A percentile compares a stretch with the other conserved stretches of the same genome.
These are phyloP conservation scores for Oropetium thomaeum DNA, from an alignment of 176 grass and related monocot species.

Conservation along the genomic window DNA sequence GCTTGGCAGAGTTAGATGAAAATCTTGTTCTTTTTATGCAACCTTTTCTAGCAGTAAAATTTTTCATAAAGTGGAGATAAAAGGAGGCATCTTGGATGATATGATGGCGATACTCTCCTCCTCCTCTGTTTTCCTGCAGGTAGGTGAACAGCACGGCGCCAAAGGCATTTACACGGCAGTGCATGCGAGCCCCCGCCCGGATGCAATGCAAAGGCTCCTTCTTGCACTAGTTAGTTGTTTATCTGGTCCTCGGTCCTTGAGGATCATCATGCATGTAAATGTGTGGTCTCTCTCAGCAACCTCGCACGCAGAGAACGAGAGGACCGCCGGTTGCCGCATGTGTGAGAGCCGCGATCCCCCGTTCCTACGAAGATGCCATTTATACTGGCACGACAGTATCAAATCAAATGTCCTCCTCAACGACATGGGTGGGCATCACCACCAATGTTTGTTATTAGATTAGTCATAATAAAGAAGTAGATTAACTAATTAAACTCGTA, in stretches of 20 bases:
- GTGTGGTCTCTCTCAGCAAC: constrained; percentile 22
- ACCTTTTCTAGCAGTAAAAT: background rate
- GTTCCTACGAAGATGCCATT: background rate
- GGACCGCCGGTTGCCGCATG: background rate
- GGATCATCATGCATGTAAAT: too few relatives aligned
- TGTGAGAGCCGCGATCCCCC: background rate
- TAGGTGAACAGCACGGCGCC: constrained; percentile 11
- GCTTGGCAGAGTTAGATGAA: background rate
- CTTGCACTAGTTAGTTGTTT: constrained; percentile 4
- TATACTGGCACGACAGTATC: too few relatives aligned
- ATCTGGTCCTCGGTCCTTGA: background rate
- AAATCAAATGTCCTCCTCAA: background rate
- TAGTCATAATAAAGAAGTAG: background rate
- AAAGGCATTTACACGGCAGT: background rate
- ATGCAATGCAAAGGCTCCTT: background rate
- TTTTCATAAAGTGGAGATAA: background rate
- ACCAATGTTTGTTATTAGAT: background rate
- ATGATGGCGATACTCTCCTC: background rate
- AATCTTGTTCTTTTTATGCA: background rate
- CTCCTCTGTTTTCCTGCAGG: background rate
- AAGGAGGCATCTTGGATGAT: background rate
- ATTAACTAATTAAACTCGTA: background rate
- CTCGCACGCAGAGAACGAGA: background rate
- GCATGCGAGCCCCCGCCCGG: constrained; percentile 26
- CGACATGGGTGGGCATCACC: background rate